Base-by-base conservation (phyloP, 306 rosid genomes). In the Malus sylvestris region DNA sequence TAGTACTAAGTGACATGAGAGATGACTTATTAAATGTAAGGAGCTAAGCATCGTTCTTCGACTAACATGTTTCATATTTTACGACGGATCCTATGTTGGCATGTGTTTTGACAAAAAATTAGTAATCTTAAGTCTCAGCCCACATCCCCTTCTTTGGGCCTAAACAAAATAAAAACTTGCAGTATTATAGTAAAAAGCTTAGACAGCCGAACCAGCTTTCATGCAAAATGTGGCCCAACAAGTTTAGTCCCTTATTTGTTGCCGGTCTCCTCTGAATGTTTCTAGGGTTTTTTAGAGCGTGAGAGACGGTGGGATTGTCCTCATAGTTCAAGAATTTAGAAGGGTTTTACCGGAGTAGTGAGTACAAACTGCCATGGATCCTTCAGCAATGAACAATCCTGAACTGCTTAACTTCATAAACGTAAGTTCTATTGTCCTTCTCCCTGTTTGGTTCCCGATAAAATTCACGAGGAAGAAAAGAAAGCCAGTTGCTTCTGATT, bases 371-470 rank as follows among this genome's bases (percentile, higher is more conserved):
- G 23, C 68, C 81, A 95, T 95, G 99, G 99, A 95, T 85, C 84
- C 88, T 70, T 91, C 97, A 52, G 65, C 81, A 3, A 75, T 88
- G 7, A 86, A 86, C 73, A 84, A 86, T 29, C 64, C 92, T 23
- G 99, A 95, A 58, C 62, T 95, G 70, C 86, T 89, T 81, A 85
- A 73, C 3, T 85, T 95, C 57, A 91, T 91, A 79, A 82, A 85
- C 19, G 99, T 95, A 84, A 85, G 93, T 81, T 53, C 64, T 61
- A 20, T 4, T n/a, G 0, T 61, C 42, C 61, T 65, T 33, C 8
- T 30, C 29, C 11, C 27, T 40, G 35, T 76, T 79, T 75, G n/a
- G 60, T 61, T 73, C 14, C 79, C 2, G n/a, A 23, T 40, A 51
- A 62, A 67, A 29, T 30, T 10, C 20, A 19, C 0, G 27, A 70